Conservation (phyloP, 305 asterid species). For the Fraxinus latifolia region DNA sequence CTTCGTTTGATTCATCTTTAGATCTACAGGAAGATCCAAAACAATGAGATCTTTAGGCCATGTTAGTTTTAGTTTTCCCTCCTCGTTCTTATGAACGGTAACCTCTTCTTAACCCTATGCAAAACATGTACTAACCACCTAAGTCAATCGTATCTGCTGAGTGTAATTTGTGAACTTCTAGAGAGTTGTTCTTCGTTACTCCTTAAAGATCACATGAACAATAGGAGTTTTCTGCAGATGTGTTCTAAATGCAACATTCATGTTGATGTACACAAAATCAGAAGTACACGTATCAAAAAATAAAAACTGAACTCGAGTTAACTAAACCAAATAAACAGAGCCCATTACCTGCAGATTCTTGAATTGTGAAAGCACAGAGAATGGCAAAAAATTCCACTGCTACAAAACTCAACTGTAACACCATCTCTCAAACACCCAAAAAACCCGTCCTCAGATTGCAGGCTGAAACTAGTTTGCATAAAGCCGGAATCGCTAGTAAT, state of each 20-base stretch:
- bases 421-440: constrained; percentile 43
- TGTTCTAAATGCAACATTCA: background rate
- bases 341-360: constrained; percentile 66
- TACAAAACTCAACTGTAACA: constrained; percentile 36
- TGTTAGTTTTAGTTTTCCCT: background rate
- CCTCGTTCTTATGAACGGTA: background rate
- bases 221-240: background rate
- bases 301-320: background rate
- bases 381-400: constrained; percentile 31
- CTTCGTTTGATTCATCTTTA: background rate
- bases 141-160: background rate
- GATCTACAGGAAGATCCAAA: background rate
- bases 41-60: background rate
- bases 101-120: background rate
- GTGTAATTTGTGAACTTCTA: background rate
- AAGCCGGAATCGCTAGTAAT: background rate
- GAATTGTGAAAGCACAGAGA: constrained; percentile 38
- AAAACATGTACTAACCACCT: background rate
- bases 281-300: constrained; percentile 2
- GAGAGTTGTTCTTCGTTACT: background rate
- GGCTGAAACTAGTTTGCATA: background rate
- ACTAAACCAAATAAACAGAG: constrained; percentile 15
- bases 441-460: background rate
- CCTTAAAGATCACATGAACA: background rate
- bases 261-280: background rate